Evolutionary conservation across 139 green algal genomes (phyloP).

Genomic region (Picochlorum sp.): DNA sequence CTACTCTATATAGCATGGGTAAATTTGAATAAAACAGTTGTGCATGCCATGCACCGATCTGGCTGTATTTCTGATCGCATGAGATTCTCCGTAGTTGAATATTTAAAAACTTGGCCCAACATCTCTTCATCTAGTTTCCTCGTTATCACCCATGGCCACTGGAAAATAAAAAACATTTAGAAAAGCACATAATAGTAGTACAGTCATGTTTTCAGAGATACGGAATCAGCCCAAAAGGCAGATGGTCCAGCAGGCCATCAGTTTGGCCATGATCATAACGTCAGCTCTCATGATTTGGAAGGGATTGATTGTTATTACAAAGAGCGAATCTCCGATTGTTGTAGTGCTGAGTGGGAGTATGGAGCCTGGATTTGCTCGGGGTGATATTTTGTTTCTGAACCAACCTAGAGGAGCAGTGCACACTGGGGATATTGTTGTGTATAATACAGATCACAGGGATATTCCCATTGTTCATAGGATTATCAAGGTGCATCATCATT

Average conservation of each 20-base stretch:
- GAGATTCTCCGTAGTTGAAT: too few species aligned
- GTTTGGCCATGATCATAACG: constrained; percentile 87
- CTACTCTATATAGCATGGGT: neutral
- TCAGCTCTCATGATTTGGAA: constrained; percentile 98
- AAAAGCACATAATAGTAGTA: neutral
- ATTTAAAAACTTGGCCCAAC: too few species aligned
- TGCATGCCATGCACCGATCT: too few species aligned
- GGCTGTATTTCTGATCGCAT: too few species aligned
- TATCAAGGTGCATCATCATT: constrained; percentile 72
- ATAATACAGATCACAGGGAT: constrained; percentile 86
- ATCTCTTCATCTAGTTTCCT: too few species aligned
- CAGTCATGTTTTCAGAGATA: constrained; percentile 13
- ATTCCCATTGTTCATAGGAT: constrained; percentile 97
- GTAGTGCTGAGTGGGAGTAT: constrained; percentile 97
- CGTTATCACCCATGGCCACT: too few species aligned
- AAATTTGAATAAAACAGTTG: too few species aligned
- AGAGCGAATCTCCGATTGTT: constrained; percentile 91
- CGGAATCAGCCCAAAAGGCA: constrained; percentile 42
- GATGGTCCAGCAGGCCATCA: constrained; percentile 50
- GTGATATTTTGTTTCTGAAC: constrained; percentile 97
- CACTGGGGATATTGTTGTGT: constrained; percentile 79
- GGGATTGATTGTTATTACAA: constrained; percentile 82
- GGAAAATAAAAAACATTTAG: too few species aligned
- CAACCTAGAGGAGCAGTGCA: constrained; percentile 44
- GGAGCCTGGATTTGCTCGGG: constrained; percentile 92